A percentile compares a stretch with the other conserved stretches of the same genome.
Evolutionary conservation across 2,329 filamentous ascomycete genomes (phyloP).

Genomic region (Penicillium sp.): DNA sequence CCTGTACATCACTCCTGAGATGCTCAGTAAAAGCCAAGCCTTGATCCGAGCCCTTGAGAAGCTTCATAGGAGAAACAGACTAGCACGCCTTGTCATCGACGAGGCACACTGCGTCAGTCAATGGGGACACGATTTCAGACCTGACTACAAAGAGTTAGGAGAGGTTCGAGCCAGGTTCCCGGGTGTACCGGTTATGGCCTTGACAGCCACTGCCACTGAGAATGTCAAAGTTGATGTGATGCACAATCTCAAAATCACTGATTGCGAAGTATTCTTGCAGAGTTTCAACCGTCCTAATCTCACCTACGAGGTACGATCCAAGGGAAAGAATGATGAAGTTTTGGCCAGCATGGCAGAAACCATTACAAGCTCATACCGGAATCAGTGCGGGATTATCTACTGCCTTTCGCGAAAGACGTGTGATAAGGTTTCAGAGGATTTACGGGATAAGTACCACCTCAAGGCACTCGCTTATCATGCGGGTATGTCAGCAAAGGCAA

Average conservation of each 20-base stretch:
- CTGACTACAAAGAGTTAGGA: slow-evolving; percentile 88
- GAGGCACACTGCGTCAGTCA: slow-evolving; percentile 99
- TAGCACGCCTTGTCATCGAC: slow-evolving; percentile 92
- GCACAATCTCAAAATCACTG: slow-evolving; percentile 79
- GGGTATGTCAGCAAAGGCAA: slow-evolving; percentile 66
- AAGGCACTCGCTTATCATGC: slow-evolving; percentile 85
- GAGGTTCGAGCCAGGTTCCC: slow-evolving; percentile 70
- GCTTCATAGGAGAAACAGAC: slow-evolving; percentile 67
- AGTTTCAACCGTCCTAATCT: slow-evolving; percentile 98
- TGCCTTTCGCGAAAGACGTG: slow-evolving; percentile 82
- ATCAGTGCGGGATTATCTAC: slow-evolving; percentile 87
- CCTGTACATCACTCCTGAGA: slow-evolving; percentile 94
- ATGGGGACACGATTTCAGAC: slow-evolving; percentile 97
- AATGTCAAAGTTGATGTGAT: slow-evolving; percentile 92
- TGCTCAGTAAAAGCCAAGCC: slow-evolving; percentile 77
- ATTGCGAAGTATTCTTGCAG: slow-evolving; percentile 78
- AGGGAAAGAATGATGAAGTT: slow-evolving; percentile 60
- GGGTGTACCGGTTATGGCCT: slow-evolving; percentile 83
- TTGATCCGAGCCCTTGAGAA: slow-evolving; percentile 66
- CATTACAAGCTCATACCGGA: slow-evolving; percentile 68
- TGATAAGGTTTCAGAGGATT: slow-evolving; percentile 72
- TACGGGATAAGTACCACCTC: slow-evolving; percentile 63
- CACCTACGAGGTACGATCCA: slow-evolving; percentile 78
- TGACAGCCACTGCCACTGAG: slow-evolving; percentile 92
- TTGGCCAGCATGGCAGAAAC: slow-evolving; percentile 54